Conservation (phyloP, 805 yeast genomes). For the Wickerhamiella brachini region DNA sequence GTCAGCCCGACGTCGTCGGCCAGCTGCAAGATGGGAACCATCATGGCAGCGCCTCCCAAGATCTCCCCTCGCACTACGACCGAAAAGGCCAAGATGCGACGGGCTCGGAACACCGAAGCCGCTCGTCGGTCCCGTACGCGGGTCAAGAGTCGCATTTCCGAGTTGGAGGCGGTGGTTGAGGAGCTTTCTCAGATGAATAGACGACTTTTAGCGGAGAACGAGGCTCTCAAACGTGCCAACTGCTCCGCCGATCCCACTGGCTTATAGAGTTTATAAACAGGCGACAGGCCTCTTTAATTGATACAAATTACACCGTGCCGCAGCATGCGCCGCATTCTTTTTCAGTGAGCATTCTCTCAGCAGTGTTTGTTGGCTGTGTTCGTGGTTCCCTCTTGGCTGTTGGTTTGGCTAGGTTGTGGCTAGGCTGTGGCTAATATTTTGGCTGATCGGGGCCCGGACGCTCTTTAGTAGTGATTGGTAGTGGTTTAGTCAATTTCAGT, state of each 20-base stretch:
- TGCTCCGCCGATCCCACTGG: not conserved
- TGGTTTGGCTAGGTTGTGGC: too few species aligned
- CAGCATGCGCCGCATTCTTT: too few species aligned
- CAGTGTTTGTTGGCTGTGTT: too few species aligned
- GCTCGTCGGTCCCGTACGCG: conserved; percentile 91
- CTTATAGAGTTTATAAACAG: conserved; percentile 1
- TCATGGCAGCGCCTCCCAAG: not conserved
- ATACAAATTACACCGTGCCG: not conserved
- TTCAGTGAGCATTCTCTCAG: too few species aligned
- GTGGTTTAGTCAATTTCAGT: too few species aligned
- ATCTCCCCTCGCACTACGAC: conserved; percentile 5
- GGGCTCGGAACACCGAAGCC: conserved; percentile 86
- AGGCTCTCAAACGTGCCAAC: conserved; percentile 28
- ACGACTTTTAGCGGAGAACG: conserved; percentile 44
- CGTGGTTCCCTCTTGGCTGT: too few species aligned
- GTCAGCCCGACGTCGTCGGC: not conserved
- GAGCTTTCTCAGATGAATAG: conserved; percentile 42
- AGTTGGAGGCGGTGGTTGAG: conserved; percentile 67
- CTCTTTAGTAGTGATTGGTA: too few species aligned
- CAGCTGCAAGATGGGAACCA: not conserved
- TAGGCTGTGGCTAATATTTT: too few species aligned
- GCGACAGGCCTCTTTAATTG: not conserved
- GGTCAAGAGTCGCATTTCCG: conserved; percentile 75
- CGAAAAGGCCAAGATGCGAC: conserved; percentile 28
- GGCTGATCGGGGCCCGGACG: too few species aligned